These are phyloP conservation scores for Streptanthus diversifolius DNA, from an alignment of 345 rosid species.

Conservation along the genomic window DNA sequence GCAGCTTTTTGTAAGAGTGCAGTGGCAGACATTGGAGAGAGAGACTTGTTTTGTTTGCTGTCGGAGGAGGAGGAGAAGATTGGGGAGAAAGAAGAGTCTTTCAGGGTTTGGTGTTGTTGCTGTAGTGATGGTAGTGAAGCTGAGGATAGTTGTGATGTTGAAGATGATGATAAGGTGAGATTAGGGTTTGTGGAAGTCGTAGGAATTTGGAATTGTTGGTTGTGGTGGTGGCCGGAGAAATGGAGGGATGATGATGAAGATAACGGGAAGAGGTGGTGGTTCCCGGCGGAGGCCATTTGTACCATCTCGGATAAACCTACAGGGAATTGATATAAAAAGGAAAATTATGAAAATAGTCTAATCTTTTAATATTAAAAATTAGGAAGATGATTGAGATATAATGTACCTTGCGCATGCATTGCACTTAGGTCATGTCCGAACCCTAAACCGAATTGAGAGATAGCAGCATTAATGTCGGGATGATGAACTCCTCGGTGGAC, in stretches of 20 bases:
- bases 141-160: slow-evolving; percentile 30
- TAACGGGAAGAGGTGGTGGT: slow-evolving; percentile 45
- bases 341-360: neutral
- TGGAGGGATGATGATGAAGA: slow-evolving; percentile 40
- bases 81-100: slow-evolving; percentile 32
- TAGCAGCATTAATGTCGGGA: slow-evolving; percentile 35
- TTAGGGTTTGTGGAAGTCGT: slow-evolving; percentile 39
- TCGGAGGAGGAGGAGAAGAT: slow-evolving; percentile 40
- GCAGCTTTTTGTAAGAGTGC: slow-evolving; percentile 95
- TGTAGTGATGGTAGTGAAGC: slow-evolving; percentile 19
- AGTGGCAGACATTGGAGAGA: slow-evolving; percentile 78
- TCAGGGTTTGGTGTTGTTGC: slow-evolving; percentile 31
- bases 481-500: slow-evolving; percentile 48
- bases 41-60: slow-evolving; percentile 38
- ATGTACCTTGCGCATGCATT: slow-evolving; percentile 37
- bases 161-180: slow-evolving; percentile 49
- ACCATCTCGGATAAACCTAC: slow-evolving; percentile 58
- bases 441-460: slow-evolving; percentile 47
- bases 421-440: slow-evolving; percentile 47
- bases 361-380: neutral
- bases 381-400: neutral
- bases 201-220: slow-evolving; percentile 36
- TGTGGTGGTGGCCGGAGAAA: slow-evolving; percentile 39
- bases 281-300: slow-evolving; percentile 45
- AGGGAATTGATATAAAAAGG: neutral